Evolutionary conservation across 2,329 filamentous ascomycete species (phyloP).

Genomic region (Rachicladosporium sp.): DNA sequence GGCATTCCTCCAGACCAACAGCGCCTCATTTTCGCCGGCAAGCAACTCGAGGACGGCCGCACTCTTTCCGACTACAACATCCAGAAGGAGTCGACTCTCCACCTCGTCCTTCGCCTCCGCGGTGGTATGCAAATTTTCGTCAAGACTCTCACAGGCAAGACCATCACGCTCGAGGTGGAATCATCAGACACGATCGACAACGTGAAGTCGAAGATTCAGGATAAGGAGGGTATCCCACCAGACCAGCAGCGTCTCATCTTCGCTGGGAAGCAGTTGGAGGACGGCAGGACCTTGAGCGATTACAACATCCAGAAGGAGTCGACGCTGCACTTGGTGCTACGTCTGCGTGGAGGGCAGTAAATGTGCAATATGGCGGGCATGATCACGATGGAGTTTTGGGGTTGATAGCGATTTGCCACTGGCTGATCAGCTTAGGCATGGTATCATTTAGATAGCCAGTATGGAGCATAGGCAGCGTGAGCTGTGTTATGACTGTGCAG

Average conservation of each 20-base stretch:
- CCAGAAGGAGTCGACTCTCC: slow-evolving; percentile 87
- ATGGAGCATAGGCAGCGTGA: too few relatives aligned
- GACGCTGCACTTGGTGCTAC: slow-evolving; percentile 51
- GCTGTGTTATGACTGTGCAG: too few relatives aligned
- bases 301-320: slow-evolving; percentile 81
- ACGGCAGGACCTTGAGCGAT: slow-evolving; percentile 77
- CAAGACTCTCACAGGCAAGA: slow-evolving; percentile 99
- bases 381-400: slow-evolving; percentile 1
- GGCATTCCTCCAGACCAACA: slow-evolving; percentile 92
- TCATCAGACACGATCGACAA: slow-evolving; percentile 98
- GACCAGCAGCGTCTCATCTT: slow-evolving; percentile 95
- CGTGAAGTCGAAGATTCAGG: slow-evolving; percentile 98
- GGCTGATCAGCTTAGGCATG: too few relatives aligned
- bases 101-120: slow-evolving; percentile 90
- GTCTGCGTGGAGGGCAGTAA: slow-evolving; percentile 45
- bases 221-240: slow-evolving; percentile 95
- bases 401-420: background rate
- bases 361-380: slow-evolving; percentile 3
- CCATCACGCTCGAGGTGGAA: slow-evolving; percentile 97
- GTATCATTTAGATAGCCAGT: too few relatives aligned
- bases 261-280: slow-evolving; percentile 88
- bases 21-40: slow-evolving; percentile 51
- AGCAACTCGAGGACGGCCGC: slow-evolving; percentile 62
- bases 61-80: slow-evolving; percentile 95
- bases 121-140: slow-evolving; percentile 77